Conservation (phyloP, 768 basidiomycete genomes). For the Leccinum rimulosum region DNA sequence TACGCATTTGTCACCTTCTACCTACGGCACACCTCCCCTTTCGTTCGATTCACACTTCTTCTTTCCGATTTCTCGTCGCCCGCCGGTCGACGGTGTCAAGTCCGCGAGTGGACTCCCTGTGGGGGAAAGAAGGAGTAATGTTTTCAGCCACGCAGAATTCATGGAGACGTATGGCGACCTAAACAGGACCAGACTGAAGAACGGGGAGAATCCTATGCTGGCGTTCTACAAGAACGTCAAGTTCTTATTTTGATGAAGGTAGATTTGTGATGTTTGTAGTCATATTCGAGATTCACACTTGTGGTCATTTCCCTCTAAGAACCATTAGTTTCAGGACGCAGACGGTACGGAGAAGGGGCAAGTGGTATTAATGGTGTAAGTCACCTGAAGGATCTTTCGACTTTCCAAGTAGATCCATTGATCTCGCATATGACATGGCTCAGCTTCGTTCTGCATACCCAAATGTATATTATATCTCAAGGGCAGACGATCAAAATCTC, state of each 20-base stretch:
- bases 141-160: conserved; percentile 89
- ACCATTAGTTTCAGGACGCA: not conserved
- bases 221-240: conserved; percentile 94
- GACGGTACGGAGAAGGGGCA: not conserved
- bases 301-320: not conserved
- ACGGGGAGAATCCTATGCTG: conserved; percentile 86
- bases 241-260: conserved; percentile 66
- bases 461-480: not conserved
- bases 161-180: conserved; percentile 82
- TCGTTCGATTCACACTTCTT: conserved; percentile 66
- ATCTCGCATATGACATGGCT: not conserved
- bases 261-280: not conserved
- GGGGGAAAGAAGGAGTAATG: conserved; percentile 76
- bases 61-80: conserved; percentile 53
- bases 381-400: not conserved
- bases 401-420: not conserved
- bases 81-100: conserved; percentile 65
- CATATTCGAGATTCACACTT: not conserved
- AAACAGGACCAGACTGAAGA: conserved; percentile 63
- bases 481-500: not conserved
- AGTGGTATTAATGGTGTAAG: not conserved
- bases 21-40: conserved; percentile 47
- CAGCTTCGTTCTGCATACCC: not conserved
- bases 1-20: conserved; percentile 51
- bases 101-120: conserved; percentile 77